Conservation (phyloP, 2,329 filamentous ascomycete genomes). For the Macroventuria anomochaeta region DNA sequence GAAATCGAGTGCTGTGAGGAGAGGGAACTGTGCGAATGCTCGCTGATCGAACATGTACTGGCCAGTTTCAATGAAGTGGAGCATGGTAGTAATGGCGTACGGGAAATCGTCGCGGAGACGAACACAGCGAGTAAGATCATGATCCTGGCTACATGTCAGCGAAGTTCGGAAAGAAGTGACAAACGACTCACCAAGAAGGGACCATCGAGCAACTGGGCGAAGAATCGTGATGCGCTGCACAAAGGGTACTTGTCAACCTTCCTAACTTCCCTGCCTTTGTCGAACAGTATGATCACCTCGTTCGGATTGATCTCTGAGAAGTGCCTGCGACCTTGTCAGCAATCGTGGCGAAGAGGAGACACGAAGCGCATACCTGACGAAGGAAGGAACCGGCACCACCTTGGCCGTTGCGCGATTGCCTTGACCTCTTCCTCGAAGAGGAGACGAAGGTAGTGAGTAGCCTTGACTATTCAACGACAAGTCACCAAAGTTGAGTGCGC, state of each 20-base stretch:
- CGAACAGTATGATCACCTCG: slow-evolving; percentile 27
- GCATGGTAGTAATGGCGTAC: slow-evolving; percentile 25
- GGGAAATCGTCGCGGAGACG: slow-evolving; percentile 33
- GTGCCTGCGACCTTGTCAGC: slow-evolving; percentile 12
- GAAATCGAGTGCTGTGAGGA: slow-evolving; percentile 31
- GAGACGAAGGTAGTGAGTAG: not conserved
- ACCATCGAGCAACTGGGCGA: slow-evolving; percentile 19
- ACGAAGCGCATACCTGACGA: slow-evolving; percentile 14
- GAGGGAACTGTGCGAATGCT: slow-evolving; percentile 14
- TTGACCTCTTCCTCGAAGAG: not conserved
- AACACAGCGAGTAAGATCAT: slow-evolving; percentile 9
- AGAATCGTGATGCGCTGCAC: slow-evolving; percentile 24
- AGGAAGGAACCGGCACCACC: not conserved
- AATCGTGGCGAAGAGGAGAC: not conserved
- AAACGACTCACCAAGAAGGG: slow-evolving; percentile 15
- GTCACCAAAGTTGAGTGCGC: slow-evolving; percentile 20
- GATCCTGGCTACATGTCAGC: not conserved
- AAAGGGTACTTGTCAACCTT: slow-evolving; percentile 27
- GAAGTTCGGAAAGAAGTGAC: not conserved
- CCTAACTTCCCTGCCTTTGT: slow-evolving; percentile 21
- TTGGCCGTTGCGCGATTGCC: slow-evolving; percentile 17
- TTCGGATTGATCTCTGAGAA: slow-evolving; percentile 17
- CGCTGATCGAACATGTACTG: slow-evolving; percentile 26
- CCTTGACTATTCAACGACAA: slow-evolving; percentile 17
- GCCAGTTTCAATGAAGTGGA: slow-evolving; percentile 28